A percentile compares a stretch with the other conserved stretches of the same genome.
phyloP scores from a whole-genome alignment of 805 yeast species.

The Wickerhamomyces bisporus region DNA sequence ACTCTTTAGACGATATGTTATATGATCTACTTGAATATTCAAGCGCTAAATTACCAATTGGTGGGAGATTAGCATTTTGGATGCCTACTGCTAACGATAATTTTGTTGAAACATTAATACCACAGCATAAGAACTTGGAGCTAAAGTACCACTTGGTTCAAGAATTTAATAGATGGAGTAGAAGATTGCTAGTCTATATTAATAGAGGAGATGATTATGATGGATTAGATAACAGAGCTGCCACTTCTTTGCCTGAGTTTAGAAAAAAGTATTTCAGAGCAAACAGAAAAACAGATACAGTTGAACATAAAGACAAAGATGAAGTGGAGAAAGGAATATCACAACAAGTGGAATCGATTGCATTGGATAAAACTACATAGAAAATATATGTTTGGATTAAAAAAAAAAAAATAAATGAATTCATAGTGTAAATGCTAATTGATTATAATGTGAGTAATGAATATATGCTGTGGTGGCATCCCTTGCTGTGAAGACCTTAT shows the following conservation, averaged over 20 bases:
- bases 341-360: background rate
- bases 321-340: background rate
- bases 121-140: conserved; percentile 71
- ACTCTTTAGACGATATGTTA: conserved; percentile 68
- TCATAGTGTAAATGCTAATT: background rate
- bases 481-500: too few species aligned
- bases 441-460: too few species aligned
- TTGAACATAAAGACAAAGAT: background rate
- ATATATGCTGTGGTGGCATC: too few species aligned
- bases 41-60: conserved; percentile 60
- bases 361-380: conserved; percentile 4
- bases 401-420: conserved; percentile 1
- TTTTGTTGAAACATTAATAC: conserved; percentile 60
- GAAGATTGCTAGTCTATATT: conserved; percentile 77
- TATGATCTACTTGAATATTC: conserved; percentile 77
- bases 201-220: conserved; percentile 53
- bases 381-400: background rate
- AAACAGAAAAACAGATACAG: conserved; percentile 1
- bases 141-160: conserved; percentile 75
- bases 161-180: conserved; percentile 88
- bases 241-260: conserved; percentile 23
- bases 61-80: conserved; percentile 91
- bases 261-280: conserved; percentile 24
- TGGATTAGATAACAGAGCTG: conserved; percentile 39
- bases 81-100: conserved; percentile 96